A percentile compares a stretch with the other conserved stretches of the same genome.
These are phyloP conservation scores for Elsinoe arachidis DNA, from an alignment of 2,329 filamentous ascomycete genomes.

Conservation along the genomic window DNA sequence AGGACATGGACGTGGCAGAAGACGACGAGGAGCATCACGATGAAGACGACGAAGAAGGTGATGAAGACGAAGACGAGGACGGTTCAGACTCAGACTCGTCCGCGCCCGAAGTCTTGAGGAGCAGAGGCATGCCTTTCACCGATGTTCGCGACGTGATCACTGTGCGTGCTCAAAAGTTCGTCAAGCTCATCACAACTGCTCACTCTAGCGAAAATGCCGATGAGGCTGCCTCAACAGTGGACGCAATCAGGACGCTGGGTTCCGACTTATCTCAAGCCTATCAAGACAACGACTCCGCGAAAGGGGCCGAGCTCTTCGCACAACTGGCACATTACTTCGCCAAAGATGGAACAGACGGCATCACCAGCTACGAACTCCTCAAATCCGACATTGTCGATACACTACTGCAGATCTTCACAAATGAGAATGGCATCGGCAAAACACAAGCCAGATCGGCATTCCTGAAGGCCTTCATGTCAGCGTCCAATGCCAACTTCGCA, in stretches of 20 bases:
- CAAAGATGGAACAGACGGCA: constrained; percentile 78
- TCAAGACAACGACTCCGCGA: constrained; percentile 25
- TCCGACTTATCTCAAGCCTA: constrained; percentile 65
- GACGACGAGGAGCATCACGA: constrained; percentile 47
- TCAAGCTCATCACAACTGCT: constrained; percentile 30
- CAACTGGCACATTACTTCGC: constrained; percentile 78
- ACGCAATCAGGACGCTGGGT: constrained; percentile 62
- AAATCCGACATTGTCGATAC: constrained; percentile 83
- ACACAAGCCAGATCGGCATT: constrained; percentile 69
- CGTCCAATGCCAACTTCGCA: constrained; percentile 53
- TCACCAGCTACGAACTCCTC: constrained; percentile 89
- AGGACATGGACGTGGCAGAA: constrained; percentile 31
- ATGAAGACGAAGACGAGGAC: constrained; percentile 39
- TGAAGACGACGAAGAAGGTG: constrained; percentile 46
- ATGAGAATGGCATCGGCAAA: constrained; percentile 48
- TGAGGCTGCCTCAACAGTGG: constrained; percentile 69
- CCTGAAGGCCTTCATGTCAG: constrained; percentile 84
- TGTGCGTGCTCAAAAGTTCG: constrained; percentile 68
- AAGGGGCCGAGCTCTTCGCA: constrained; percentile 59
- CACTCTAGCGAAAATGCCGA: constrained; percentile 57
- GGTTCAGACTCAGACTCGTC: constrained; percentile 32
- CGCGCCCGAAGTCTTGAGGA: constrained; percentile 15
- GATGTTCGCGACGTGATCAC: constrained; percentile 66
- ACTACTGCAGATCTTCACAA: constrained; percentile 72
- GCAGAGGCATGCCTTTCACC: constrained; percentile 20